Evolutionary conservation across 768 basidiomycete genomes (phyloP), one percentile per base, ranked within the genome.

Genomic region (Lentinula sp.): DNA sequence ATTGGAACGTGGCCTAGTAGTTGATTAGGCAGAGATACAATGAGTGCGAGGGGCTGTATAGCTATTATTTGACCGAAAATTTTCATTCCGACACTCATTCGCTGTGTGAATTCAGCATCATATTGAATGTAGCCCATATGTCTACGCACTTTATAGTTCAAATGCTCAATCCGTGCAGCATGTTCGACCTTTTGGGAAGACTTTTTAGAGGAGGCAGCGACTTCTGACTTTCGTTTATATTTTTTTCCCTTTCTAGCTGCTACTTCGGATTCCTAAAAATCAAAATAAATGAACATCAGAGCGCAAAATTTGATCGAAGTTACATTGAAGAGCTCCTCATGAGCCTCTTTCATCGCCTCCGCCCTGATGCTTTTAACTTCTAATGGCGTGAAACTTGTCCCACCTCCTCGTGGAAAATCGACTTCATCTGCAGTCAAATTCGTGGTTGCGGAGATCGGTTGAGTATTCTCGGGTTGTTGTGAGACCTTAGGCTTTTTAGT

Each of bases 401-500:
- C 96, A 32, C 96, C 96, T 32, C 96, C 97, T 66, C 96, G 86
- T 61, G 95, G 95, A 74, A 98, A 99, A 72, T 95, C 93, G 54
- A 93, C 82, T 68, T 95, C 94, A 42, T 93, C 86, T 9, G 79
- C 63, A 39, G 77, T 72, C 60, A 79, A 67, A 64, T 69, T 74
- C n/a, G 80, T 77, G 33, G 70, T 65, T 9, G 73, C 65, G 54
- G 74, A 70, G 3, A 71, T 63, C 9, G 74, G 61, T 18, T 67
- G 64, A 23, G 66, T 45, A 46, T 69, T 64, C 55, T 63, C 66
- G 48, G 55, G 63, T 65, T 72, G 56, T 49, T 62, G 66, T 69
- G 72, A 71, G 3, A 79, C 73, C 72, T 85, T 90, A 57, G 75
- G 71, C 71, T 87, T 91, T 73, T 91, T 92, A 3, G 79, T 68